Percentiles rank a stretch among this genome's conserved stretches.
Conservation (phyloP, 1,284 basidiomycete genomes). For the Somion occarium region DNA sequence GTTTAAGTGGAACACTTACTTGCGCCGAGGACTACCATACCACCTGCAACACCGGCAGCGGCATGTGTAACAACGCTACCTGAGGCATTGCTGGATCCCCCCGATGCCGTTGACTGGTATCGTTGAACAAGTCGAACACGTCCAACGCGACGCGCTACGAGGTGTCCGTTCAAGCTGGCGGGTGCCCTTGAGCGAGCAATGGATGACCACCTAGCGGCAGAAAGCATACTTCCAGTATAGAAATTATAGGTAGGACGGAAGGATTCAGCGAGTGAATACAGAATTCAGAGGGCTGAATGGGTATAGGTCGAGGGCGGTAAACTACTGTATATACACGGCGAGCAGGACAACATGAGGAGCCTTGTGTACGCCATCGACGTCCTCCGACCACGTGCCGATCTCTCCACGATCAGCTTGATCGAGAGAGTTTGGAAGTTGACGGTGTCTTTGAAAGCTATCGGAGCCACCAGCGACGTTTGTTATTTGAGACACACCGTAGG, state of each 20-base stretch:
- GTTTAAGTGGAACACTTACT: constrained; percentile 15
- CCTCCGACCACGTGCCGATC: too few species aligned
- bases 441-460: too few species aligned
- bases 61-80: constrained; percentile 18
- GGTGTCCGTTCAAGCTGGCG: neutral
- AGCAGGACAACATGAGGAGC: too few species aligned
- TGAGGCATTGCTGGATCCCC: constrained; percentile 1
- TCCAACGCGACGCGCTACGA: constrained; percentile 15
- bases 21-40: constrained; percentile 28
- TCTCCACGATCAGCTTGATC: too few species aligned
- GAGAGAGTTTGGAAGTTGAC: too few species aligned
- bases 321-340: neutral
- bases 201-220: neutral
- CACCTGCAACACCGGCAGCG: constrained; percentile 32
- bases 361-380: too few species aligned
- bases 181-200: constrained; percentile 2
- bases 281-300: neutral
- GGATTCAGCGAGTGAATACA: too few species aligned
- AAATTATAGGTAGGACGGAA: neutral
- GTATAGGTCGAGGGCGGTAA: neutral
- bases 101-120: constrained; percentile 14
- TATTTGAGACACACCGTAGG: too few species aligned
- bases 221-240: neutral
- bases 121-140: constrained; percentile 15
- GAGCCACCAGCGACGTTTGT: too few species aligned